Percentiles rank a stretch among this genome's conserved stretches.
phyloP scores from a whole-genome alignment of 1,284 basidiomycete genomes.

The Cryptococcus sp. region DNA sequence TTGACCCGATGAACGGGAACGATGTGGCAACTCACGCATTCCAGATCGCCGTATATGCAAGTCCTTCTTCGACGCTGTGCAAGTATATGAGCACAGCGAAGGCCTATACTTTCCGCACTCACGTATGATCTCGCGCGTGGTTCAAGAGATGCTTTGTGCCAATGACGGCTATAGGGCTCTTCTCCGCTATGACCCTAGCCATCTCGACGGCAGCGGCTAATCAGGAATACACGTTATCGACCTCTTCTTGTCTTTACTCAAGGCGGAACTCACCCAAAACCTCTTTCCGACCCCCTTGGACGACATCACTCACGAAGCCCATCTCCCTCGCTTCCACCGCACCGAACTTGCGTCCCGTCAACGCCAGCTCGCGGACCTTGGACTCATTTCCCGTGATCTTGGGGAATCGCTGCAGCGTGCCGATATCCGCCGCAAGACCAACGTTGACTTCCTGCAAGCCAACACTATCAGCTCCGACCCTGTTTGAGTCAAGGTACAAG shows the following conservation, averaged over 20 bases:
- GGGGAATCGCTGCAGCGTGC: constrained; percentile 80
- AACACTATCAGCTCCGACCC: background rate
- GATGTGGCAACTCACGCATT: constrained; percentile 56
- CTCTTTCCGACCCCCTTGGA: constrained; percentile 65
- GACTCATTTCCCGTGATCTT: constrained; percentile 80
- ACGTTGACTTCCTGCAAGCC: constrained; percentile 77
- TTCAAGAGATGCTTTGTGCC: constrained; percentile 76
- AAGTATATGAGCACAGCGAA: constrained; percentile 12
- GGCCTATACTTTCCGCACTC: constrained; percentile 30
- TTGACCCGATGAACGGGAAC: background rate
- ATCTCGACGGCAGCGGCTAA: constrained; percentile 65
- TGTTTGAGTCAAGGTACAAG: background rate
- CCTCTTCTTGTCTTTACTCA: background rate
- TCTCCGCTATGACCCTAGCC: constrained; percentile 68
- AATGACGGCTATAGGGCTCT: constrained; percentile 78
- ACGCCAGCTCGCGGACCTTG: constrained; percentile 74
- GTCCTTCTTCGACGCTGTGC: constrained; percentile 70
- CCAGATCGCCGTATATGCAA: constrained; percentile 78
- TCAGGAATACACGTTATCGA: background rate
- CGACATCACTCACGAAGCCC: constrained; percentile 75
- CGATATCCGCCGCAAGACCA: constrained; percentile 87
- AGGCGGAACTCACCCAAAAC: constrained; percentile 50
- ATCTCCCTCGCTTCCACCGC: constrained; percentile 70
- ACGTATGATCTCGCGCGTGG: constrained; percentile 75
- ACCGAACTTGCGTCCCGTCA: constrained; percentile 73